These are phyloP conservation scores for Chlamydomonas eustigma DNA, from an alignment of 139 green algal species.

Conservation along the genomic window DNA sequence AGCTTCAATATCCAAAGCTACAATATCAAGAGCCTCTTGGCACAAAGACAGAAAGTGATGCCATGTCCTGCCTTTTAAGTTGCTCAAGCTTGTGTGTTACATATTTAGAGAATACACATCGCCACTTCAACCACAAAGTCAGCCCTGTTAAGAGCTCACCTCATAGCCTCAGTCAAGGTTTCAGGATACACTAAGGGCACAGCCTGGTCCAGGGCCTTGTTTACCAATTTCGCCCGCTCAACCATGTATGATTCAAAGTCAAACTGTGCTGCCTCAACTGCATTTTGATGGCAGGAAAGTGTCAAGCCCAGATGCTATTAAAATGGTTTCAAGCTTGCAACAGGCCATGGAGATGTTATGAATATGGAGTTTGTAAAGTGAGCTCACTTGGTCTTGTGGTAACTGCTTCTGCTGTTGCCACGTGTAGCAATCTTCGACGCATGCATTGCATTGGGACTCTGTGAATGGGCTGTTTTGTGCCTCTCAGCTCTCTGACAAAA, in stretches of 20 bases:
- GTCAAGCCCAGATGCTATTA: no score
- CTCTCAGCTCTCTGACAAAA: no score
- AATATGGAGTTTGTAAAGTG: no score
- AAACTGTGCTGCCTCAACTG: slow-evolving; percentile 39
- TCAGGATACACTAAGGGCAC: slow-evolving; percentile 87
- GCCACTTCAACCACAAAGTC: no score
- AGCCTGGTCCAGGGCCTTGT: slow-evolving; percentile 72
- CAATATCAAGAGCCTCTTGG: neutral
- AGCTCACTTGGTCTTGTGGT: neutral
- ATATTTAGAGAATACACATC: no score
- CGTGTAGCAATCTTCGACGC: neutral
- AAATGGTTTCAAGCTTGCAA: no score
- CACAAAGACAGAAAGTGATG: neutral
- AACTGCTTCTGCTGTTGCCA: neutral
- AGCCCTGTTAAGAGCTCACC: no score
- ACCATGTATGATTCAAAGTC: slow-evolving; percentile 83
- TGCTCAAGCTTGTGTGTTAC: slow-evolving; percentile 90
- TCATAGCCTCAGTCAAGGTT: slow-evolving; percentile 88
- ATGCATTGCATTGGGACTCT: no score
- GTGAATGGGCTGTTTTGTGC: no score
- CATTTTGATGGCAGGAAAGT: neutral
- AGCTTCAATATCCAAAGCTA: no score
- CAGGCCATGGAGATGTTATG: no score
- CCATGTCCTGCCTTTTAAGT: slow-evolving; percentile 65
- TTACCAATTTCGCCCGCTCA: slow-evolving; percentile 64